Conservation (phyloP, 2,329 filamentous ascomycete species). For the Ilyonectria mors-panacis region DNA sequence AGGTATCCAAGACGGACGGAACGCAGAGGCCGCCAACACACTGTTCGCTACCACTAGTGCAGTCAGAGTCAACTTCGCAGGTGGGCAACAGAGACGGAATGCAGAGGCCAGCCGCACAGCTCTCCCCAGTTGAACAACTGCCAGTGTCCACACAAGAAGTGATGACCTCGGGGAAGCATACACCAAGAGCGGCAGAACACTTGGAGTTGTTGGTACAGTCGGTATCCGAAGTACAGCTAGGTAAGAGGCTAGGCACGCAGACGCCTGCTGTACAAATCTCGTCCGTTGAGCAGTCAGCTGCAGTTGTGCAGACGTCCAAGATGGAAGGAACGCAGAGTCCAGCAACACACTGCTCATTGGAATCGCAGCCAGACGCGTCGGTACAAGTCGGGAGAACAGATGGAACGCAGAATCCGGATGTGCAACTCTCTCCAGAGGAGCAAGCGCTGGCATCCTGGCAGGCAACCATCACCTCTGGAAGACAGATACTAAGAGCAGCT, state of each 20-base stretch:
- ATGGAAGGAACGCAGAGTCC: conserved; percentile 13
- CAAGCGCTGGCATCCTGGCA: conserved; percentile 1
- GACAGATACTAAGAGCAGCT: background rate
- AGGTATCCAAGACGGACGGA: background rate
- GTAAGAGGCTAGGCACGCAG: background rate
- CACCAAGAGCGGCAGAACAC: background rate
- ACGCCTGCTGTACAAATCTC: background rate
- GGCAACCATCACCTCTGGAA: background rate
- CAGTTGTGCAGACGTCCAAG: background rate
- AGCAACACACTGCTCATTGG: background rate
- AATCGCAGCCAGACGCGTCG: background rate
- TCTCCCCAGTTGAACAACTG: conserved; percentile 5
- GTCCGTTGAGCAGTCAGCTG: background rate
- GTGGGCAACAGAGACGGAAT: background rate
- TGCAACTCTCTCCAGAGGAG: background rate
- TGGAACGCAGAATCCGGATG: background rate
- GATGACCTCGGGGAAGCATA: background rate
- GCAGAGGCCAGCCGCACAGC: conserved; percentile 1
- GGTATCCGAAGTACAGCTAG: background rate
- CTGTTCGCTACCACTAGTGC: background rate
- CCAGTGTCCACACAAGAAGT: background rate
- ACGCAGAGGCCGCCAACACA: conserved; percentile 4
- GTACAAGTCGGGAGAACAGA: background rate
- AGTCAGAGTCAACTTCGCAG: conserved; percentile 10
- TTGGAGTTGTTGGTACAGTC: background rate